Base-by-base conservation (phyloP, 2,329 filamentous ascomycete genomes). In the Plectosphaerella cucumerina region DNA sequence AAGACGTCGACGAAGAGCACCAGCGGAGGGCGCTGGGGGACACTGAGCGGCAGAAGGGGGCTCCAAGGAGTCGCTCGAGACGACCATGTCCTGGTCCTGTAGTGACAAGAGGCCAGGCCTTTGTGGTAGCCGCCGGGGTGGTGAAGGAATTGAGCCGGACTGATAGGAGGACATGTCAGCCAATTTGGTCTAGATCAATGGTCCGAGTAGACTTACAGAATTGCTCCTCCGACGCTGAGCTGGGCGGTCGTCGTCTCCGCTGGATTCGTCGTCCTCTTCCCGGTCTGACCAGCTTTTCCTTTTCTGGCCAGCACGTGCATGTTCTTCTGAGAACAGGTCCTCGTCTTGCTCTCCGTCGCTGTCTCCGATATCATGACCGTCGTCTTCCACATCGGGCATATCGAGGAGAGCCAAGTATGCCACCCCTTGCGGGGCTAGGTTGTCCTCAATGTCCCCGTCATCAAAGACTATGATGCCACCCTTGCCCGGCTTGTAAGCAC, bases 381-480 rank as follows among this genome's bases (percentile, higher is more conserved):
- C 81, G 31, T 94, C 89, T 37, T 90, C 90, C 45, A 96, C 72
- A 44, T 95, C 89, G 1, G 92, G 93, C 91, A 99, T 97, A 55
- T 91, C 87, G 44, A 90, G 76, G 48, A 97, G 73, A n/a, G 87
- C 86, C 57, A 89, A 81, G 63, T 95, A 97, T 37, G 94, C 92
- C 53, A 90, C 85, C 59, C 84, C 81, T 69, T 97, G 91, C 1
- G 73, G 73, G 12, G 69, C 70, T 33, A 99, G 73, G 33, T 92
- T 89, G 58, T 93, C 88, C 58, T 93, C 88, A 47, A 99, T 92
- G 66, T 99, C 94, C 1, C 93, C 94, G 64, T 97, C 94, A 63
- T 97, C 94, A 66, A 94, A 96, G 2, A 97, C 91, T 54, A 99
- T 82, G 41, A 99, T 88, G 0, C 94, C 94, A 17, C 93, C 93